A percentile compares a stretch with the other conserved stretches of the same genome.
phyloP scores from a whole-genome alignment of 228 moss, liverwort and hornwort genomes.

The Sphagnum fallax region DNA sequence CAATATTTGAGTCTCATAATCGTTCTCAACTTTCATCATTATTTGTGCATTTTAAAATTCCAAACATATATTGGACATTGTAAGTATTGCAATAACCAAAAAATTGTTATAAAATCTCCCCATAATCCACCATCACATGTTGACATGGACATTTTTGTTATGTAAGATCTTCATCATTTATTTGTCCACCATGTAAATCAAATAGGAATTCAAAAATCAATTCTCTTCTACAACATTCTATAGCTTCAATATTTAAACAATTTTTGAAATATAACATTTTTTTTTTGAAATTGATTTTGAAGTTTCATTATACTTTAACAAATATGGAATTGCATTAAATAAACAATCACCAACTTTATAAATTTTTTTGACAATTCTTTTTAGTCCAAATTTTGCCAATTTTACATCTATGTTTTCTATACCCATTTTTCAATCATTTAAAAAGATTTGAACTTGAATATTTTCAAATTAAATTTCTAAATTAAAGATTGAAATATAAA shows the following conservation, averaged over 20 bases:
- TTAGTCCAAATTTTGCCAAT: not conserved
- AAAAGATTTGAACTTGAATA: not conserved
- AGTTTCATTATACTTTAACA: not conserved
- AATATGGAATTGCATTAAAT: not conserved
- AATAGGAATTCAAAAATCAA: not conserved
- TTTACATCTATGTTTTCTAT: not conserved
- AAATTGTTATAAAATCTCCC: not conserved
- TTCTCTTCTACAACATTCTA: not conserved
- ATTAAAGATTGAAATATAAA: not conserved
- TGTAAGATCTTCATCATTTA: not conserved
- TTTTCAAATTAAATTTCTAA: not conserved
- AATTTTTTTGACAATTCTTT: not conserved
- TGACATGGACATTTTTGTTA: not conserved
- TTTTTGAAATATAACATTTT: not conserved
- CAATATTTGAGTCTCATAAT: no score
- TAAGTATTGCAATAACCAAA: not conserved
- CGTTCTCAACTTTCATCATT: not conserved
- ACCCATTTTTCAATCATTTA: not conserved
- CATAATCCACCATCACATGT: not conserved
- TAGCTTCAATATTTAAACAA: not conserved
- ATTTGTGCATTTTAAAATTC: not conserved
- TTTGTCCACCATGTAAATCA: not conserved
- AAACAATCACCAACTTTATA: not conserved
- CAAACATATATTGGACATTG: not conserved
- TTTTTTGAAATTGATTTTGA: not conserved